These are phyloP conservation scores for Globisporangium sylvaticum DNA, from an alignment of 352 stramenopile species.

Conservation along the genomic window DNA sequence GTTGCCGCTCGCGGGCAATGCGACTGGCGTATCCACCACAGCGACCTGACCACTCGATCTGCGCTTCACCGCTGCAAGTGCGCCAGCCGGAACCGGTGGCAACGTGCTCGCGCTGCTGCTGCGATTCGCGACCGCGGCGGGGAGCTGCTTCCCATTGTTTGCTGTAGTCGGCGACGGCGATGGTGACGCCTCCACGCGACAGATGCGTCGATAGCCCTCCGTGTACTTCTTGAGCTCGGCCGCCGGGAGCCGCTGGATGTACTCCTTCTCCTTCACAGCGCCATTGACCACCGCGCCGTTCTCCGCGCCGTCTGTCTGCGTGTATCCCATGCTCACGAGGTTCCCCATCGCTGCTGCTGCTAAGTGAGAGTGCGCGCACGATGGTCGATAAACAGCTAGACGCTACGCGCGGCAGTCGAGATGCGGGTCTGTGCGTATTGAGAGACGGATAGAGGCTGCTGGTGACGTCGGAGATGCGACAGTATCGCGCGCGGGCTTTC, in stretches of 20 bases:
- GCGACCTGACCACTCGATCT: slow-evolving; percentile 6
- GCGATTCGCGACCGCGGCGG: slow-evolving; percentile 7
- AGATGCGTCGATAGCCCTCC: slow-evolving; percentile 71
- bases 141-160: background rate
- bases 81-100: background rate
- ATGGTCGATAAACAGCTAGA: background rate
- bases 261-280: slow-evolving; percentile 26
- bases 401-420: background rate
- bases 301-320: slow-evolving; percentile 12
- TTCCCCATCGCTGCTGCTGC: slow-evolving; percentile 53
- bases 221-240: slow-evolving; percentile 63
- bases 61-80: slow-evolving; percentile 7
- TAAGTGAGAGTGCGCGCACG: background rate
- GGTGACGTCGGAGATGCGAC: background rate
- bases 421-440: background rate
- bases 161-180: background rate
- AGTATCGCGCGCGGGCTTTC: background rate
- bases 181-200: slow-evolving; percentile 31
- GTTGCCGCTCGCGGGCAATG: no score
- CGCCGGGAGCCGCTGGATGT: slow-evolving; percentile 53
- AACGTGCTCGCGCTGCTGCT: slow-evolving; percentile 15
- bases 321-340: slow-evolving; percentile 54
- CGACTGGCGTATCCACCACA: background rate
- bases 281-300: slow-evolving; percentile 6
- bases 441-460: background rate